Conservation (phyloP, 495 filamentous ascomycete species). For the Friedmanniomyces endolithicus region DNA sequence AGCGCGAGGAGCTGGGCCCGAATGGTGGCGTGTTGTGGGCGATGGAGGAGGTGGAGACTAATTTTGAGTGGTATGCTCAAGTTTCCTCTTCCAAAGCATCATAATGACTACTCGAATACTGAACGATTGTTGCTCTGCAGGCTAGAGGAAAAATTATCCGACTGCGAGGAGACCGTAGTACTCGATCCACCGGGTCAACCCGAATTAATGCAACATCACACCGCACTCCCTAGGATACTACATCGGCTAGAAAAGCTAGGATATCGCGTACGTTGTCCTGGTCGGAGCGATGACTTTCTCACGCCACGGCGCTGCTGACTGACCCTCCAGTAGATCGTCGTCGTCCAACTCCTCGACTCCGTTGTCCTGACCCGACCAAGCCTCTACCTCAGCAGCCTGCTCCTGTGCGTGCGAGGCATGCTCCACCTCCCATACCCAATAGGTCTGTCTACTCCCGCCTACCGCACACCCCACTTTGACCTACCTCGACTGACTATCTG, state of each 20-base stretch:
- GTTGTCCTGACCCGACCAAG: slow-evolving; percentile 84
- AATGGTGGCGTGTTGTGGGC: slow-evolving; percentile 90
- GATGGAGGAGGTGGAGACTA: slow-evolving; percentile 85
- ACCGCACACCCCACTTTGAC: too few relatives aligned
- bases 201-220: slow-evolving; percentile 90
- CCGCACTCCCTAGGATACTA: slow-evolving; percentile 80
- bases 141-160: slow-evolving; percentile 50
- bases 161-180: slow-evolving; percentile 70
- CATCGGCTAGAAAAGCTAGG: slow-evolving; percentile 79
- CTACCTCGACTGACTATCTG: too few relatives aligned
- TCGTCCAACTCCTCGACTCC: slow-evolving; percentile 79
- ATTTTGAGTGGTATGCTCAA: slow-evolving; percentile 65
- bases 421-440: slow-evolving; percentile 88
- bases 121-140: neutral
- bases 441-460: slow-evolving; percentile 20
- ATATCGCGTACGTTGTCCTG: slow-evolving; percentile 57
- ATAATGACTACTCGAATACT: neutral
- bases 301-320: slow-evolving; percentile 10
- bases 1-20: slow-evolving; percentile 77
- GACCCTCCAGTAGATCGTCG: slow-evolving; percentile 54
- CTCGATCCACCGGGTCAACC: slow-evolving; percentile 97
- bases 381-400: slow-evolving; percentile 83
- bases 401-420: slow-evolving; percentile 90
- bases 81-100: slow-evolving; percentile 27
- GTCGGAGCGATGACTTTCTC: neutral